phyloP scores from a whole-genome alignment of 768 basidiomycete genomes.

The Trametes cinnabarina region DNA sequence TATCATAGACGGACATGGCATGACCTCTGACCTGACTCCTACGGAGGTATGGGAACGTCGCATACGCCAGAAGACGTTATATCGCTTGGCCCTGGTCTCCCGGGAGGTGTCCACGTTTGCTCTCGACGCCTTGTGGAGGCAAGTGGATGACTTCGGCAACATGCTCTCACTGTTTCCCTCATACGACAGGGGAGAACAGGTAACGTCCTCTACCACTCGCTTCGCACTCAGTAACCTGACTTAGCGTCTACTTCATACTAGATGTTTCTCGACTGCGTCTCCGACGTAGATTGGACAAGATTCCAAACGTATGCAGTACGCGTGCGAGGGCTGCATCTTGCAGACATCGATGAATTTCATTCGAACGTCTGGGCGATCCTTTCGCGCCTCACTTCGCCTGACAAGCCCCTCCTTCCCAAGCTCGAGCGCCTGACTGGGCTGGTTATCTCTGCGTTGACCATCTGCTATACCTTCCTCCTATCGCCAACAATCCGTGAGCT shows the following conservation, averaged over 20 bases:
- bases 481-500: neutral
- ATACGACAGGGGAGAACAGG: too few species aligned
- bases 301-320: neutral
- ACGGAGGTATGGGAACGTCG: too few species aligned
- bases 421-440: neutral
- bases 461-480: neutral
- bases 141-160: neutral
- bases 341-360: neutral
- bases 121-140: neutral
- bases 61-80: too few species aligned
- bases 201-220: too few species aligned
- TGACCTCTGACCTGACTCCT: too few species aligned
- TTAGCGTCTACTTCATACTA: too few species aligned
- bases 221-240: too few species aligned
- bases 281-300: neutral
- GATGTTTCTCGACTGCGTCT: neutral
- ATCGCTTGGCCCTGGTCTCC: too few species aligned
- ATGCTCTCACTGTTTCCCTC: neutral
- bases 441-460: neutral
- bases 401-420: neutral
- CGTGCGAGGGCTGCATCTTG: neutral
- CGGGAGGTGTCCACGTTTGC: neutral
- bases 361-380: neutral
- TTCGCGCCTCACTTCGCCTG: neutral
- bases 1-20: too few species aligned